Percentiles rank a stretch among this genome's conserved stretches.
These are phyloP conservation scores for Coniella vitis DNA, from an alignment of 2,329 filamentous ascomycete genomes.

Conservation along the genomic window DNA sequence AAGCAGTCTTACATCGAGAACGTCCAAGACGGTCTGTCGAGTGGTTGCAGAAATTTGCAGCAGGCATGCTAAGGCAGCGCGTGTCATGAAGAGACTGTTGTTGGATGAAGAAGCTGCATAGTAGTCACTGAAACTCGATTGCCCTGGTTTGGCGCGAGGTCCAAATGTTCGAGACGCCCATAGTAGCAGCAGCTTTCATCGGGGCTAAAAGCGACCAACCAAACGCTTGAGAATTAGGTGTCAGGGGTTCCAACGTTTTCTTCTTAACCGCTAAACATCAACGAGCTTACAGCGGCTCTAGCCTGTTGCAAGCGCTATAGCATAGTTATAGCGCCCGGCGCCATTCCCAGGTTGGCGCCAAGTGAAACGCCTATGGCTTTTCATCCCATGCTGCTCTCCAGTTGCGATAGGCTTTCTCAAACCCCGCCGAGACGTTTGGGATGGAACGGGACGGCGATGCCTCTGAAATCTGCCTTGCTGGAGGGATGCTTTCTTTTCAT, in stretches of 20 bases:
- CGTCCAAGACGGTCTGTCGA: no score
- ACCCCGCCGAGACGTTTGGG: neutral
- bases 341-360: neutral
- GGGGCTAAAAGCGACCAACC: neutral
- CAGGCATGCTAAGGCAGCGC: no score
- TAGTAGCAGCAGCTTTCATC: neutral
- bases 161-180: neutral
- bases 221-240: neutral
- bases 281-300: no score
- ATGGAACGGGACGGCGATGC: neutral
- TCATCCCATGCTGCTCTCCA: neutral
- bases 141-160: neutral
- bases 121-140: conserved; percentile 7
- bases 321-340: neutral
- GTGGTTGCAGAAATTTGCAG: no score
- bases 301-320: no score
- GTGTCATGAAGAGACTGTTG: neutral
- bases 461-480: neutral
- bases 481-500: no score
- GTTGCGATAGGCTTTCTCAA: neutral
- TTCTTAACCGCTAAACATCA: no score
- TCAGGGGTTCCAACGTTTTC: no score
- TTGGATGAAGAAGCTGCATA: neutral
- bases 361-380: neutral
- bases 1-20: no score